Conservation (phyloP, 2,329 filamentous ascomycete species). For the Neobulgaria alba region DNA sequence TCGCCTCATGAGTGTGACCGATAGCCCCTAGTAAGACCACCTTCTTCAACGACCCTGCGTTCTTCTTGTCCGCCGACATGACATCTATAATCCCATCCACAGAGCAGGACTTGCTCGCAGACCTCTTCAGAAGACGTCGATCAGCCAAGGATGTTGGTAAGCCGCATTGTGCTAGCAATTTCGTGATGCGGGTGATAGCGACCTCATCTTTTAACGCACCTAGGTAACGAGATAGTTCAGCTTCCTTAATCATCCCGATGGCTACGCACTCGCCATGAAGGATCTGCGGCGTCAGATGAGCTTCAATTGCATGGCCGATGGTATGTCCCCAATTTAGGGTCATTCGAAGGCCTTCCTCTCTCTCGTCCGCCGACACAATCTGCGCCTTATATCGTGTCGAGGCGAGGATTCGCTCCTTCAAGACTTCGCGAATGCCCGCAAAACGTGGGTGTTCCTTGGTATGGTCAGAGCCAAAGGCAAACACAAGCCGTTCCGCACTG, state of each 20-base stretch:
- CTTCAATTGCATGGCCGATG: conserved; percentile 94
- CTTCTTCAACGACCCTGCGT: conserved; percentile 90
- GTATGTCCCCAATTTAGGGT: conserved; percentile 97
- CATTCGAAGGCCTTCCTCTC: conserved; percentile 88
- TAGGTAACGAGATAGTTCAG: conserved; percentile 82
- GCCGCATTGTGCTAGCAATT: conserved; percentile 91
- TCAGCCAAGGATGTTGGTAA: conserved; percentile 80
- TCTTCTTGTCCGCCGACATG: conserved; percentile 99
- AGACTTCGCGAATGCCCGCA: conserved; percentile 56
- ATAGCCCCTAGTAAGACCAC: conserved; percentile 88
- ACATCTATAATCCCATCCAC: conserved; percentile 80
- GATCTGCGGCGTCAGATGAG: conserved; percentile 88
- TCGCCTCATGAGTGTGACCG: conserved; percentile 77
- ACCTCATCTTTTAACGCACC: conserved; percentile 69
- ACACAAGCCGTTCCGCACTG: conserved; percentile 69
- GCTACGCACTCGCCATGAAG: conserved; percentile 93
- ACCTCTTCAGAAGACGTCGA: conserved; percentile 70
- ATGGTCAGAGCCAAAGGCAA: conserved; percentile 55
- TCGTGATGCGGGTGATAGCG: conserved; percentile 80
- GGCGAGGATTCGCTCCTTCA: conserved; percentile 70
- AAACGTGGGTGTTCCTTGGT: conserved; percentile 48
- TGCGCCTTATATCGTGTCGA: conserved; percentile 90
- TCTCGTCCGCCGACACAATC: conserved; percentile 92
- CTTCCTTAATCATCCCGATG: conserved; percentile 98
- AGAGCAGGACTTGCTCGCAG: conserved; percentile 78